These are phyloP conservation scores for Thalassiosira profunda DNA, from an alignment of 108 stramenopile genomes.

Conservation along the genomic window DNA sequence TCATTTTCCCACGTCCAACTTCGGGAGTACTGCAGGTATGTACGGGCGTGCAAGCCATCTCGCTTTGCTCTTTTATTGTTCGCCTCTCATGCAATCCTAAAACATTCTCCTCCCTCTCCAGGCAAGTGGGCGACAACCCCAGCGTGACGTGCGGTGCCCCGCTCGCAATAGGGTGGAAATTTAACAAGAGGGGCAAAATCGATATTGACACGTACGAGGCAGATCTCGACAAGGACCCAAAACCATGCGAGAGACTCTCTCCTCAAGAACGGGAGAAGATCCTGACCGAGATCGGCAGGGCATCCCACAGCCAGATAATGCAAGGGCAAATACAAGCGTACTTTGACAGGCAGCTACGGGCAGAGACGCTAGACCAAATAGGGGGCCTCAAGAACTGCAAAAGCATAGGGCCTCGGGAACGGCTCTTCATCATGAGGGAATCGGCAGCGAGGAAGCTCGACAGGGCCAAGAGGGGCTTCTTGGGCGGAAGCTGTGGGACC, in stretches of 20 bases:
- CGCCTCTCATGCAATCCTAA: too few relatives aligned
- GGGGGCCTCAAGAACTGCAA: conserved; percentile 27
- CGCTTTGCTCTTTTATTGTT: too few relatives aligned
- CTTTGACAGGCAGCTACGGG: conserved; percentile 14
- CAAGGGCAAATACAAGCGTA: conserved; percentile 27
- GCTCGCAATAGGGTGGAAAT: conserved; percentile 66
- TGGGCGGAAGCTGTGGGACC: conserved; percentile 26
- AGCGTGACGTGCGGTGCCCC: conserved; percentile 65
- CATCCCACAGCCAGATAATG: conserved; percentile 25
- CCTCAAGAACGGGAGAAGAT: conserved; percentile 22
- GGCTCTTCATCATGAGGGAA: conserved; percentile 37
- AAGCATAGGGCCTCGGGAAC: conserved; percentile 27
- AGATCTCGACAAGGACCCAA: not conserved
- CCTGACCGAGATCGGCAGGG: conserved; percentile 25
- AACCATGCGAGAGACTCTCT: conserved; percentile 20
- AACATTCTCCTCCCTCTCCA: too few relatives aligned
- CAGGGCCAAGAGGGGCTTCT: conserved; percentile 25
- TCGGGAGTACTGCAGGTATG: conserved; percentile 49
- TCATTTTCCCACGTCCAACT: conserved; percentile 30
- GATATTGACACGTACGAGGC: conserved; percentile 43
- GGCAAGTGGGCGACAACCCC: conserved; percentile 67
- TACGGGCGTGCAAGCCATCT: too few relatives aligned
- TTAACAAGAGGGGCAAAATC: conserved; percentile 27
- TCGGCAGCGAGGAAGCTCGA: conserved; percentile 40
- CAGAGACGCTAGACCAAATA: conserved; percentile 30